These are phyloP conservation scores for Candida nitratophila DNA, from an alignment of 805 yeast species.

Conservation along the genomic window DNA sequence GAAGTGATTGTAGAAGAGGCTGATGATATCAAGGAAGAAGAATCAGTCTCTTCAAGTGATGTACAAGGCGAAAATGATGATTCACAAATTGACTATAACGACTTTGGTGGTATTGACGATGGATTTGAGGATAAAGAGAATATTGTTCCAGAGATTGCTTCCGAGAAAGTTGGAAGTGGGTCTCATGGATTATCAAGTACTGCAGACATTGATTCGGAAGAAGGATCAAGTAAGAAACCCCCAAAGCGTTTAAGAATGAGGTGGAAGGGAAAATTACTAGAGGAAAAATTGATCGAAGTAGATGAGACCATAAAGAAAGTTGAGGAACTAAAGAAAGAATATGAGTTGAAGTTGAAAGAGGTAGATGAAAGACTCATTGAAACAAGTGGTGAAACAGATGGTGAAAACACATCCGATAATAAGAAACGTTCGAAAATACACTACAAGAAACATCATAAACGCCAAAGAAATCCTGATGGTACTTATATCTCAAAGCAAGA, in stretches of 20 bases:
- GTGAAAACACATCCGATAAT: background rate
- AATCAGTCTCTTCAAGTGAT: too few species aligned
- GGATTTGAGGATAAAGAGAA: background rate
- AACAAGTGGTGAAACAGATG: background rate
- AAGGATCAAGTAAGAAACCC: too few species aligned
- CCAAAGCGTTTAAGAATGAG: background rate
- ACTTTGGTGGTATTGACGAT: background rate
- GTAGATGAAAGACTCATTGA: background rate
- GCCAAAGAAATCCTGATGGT: conserved; percentile 3
- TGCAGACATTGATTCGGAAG: too few species aligned
- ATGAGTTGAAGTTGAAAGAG: background rate
- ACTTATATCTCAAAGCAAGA: background rate
- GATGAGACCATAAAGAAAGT: background rate
- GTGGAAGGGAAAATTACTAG: background rate
- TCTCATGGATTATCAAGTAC: too few species aligned
- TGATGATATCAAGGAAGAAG: background rate
- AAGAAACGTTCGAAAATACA: background rate
- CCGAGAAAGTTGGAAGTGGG: too few species aligned
- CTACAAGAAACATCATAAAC: background rate
- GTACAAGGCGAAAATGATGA: too few species aligned
- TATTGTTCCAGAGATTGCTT: background rate
- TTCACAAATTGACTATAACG: too few species aligned
- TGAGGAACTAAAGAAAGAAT: background rate
- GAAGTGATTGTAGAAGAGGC: background rate
- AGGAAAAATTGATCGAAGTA: background rate